Base-by-base conservation (phyloP, 805 yeast species). In the Grigorovia transvaalensis region DNA sequence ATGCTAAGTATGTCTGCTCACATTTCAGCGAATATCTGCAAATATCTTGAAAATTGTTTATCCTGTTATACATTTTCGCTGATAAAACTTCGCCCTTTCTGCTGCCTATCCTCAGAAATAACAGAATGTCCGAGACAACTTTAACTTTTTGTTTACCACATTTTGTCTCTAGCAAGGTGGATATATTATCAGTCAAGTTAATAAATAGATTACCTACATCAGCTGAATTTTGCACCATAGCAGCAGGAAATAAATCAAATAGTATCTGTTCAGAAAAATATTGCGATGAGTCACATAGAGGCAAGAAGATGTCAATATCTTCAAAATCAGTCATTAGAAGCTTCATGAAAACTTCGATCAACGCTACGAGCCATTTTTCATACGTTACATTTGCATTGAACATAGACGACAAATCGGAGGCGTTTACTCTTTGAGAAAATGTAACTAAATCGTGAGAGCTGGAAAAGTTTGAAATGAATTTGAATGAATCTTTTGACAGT, bases 1-100 rank as follows among this genome's bases (percentile, higher is more conserved):
- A 56, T 0, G 75, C 71, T 41, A 72, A 59, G 17, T 63, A 59
- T 13, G 54, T 49, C 48, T 64, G 53, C 1, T 60, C 65, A 19
- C 56, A 45, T 9, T 30, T n/a, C 4, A 54, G 5, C 60, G 57
- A n/a, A 50, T 44, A n/a, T 47, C 29, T 30, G 53, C 58, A 2
- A 61, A 23, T 9, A 12, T 9, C 13, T 45, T 41, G 6, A 62
- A 19, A 19, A 59, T 52, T 38, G 17, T 8, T 38, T 11, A 72
- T 46, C 2, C 44, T 47, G 4, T 55, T 18, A 46, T 64, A 69
- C 1, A 64, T 48, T 3, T 52, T 38, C 1, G 29, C 44, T 43
- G 60, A 63, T 5, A 50, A 51, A 8, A 53, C 54, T 17, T 58
- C 51, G 1, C 54, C 57, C 0, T 50, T 47, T 18, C 57, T 51